Base-by-base conservation (phyloP, 2,329 filamentous ascomycete species). In the Phoma sp. region DNA sequence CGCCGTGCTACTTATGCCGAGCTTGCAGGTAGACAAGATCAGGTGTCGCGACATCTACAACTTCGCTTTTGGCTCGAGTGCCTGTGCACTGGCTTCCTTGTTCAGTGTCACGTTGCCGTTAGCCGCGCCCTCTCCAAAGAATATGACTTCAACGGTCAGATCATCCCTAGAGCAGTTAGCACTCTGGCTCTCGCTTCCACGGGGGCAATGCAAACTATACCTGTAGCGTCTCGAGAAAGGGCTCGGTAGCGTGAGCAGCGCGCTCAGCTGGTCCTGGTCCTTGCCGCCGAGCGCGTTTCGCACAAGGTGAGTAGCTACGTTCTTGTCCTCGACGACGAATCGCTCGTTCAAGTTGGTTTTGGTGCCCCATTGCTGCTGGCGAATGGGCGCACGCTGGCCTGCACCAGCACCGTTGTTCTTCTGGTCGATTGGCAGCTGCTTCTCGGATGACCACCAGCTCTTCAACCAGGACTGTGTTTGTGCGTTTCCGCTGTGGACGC, bases 121-220 rank as follows among this genome's bases (percentile, higher is more conserved):
- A 73, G 88, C 88, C 48, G 88, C 71, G 32, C 88, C 86, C 65
- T 96, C 86, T 57, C 95, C 95, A 69, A 99, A 99, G 83, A 99
- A 99, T 71, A 99, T 96, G 58, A 99, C 95, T 76, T 99, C 92
- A 15, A 99, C 94, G 0, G 95, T 99, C 60, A 99, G 80, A 73
- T 99, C 95, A 73, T 99, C 95, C 64, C 92, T 94, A 43, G 71
- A 68, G 64, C 48, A 13, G 9, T 55, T 25, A 50, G 40, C 15
- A 24, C 9, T 15, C 19, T 44, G 4, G 13, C 0, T 24, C 36
- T 39, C 21, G n/a, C 1, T 17, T n/a, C 24, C 17, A 9, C n/a
- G 6, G 6, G 9, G 4, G 29, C 2, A 9, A 6, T 27, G 15
- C 2, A 8, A 46, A 35, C 55, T 82, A 71, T 82, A 93, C 91